phyloP scores from a whole-genome alignment of 106 monocot species.

The Ottelia alismoides region DNA sequence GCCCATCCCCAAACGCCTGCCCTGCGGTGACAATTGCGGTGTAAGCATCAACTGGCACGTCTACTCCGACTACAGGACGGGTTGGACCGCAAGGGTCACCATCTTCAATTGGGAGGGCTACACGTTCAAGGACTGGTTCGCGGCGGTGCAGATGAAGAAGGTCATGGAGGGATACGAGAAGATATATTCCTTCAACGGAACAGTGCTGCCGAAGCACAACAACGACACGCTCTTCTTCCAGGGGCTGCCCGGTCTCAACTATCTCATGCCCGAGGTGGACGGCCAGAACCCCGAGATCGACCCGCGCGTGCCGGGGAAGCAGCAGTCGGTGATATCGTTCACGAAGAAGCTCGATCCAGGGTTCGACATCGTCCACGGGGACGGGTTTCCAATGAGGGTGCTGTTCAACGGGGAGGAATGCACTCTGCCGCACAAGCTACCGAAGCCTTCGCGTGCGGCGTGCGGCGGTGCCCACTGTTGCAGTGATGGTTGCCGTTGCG shows the following conservation, averaged over 20 bases:
- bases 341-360: slow-evolving; percentile 42
- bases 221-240: slow-evolving; percentile 51
- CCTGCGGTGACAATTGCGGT: slow-evolving; percentile 25
- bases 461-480: too few relatives aligned
- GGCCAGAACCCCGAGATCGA: slow-evolving; percentile 22
- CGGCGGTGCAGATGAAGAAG: slow-evolving; percentile 11
- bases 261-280: slow-evolving; percentile 33
- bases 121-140: slow-evolving; percentile 27
- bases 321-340: slow-evolving; percentile 63
- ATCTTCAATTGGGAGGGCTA: slow-evolving; percentile 25
- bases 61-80: slow-evolving; percentile 17
- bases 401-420: slow-evolving; percentile 96
- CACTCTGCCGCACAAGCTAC: slow-evolving; percentile 52
- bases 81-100: slow-evolving; percentile 26
- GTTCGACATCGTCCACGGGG: slow-evolving; percentile 35
- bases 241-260: slow-evolving; percentile 43
- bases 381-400: slow-evolving; percentile 72
- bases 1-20: slow-evolving; percentile 12
- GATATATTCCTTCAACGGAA: slow-evolving; percentile 73
- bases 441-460: too few relatives aligned
- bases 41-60: slow-evolving; percentile 31
- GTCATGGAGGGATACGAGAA: slow-evolving; percentile 18
- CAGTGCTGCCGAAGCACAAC: slow-evolving; percentile 19
- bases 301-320: slow-evolving; percentile 53
- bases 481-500: too few relatives aligned